A percentile compares a stretch with the other conserved stretches of the same genome.
Conservation (phyloP, 805 yeast species). For the Saccharomycopsis lassenensis region DNA sequence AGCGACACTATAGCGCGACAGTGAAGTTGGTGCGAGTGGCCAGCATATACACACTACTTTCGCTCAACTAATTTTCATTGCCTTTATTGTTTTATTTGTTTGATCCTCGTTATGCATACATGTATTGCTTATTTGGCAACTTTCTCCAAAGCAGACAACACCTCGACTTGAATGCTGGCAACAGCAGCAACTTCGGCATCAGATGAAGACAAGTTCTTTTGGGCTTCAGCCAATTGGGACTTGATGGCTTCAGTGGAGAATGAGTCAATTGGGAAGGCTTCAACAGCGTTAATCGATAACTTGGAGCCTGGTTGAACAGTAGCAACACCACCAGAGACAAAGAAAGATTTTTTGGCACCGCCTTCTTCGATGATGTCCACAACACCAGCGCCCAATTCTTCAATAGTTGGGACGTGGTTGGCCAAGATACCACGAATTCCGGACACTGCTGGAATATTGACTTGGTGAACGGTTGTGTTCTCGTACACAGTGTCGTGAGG, state of each 20-base stretch:
- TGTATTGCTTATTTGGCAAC: constrained; percentile 71
- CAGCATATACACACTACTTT: too few species aligned
- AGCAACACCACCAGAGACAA: constrained; percentile 94
- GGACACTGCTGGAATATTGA: constrained; percentile 88
- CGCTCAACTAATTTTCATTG: too few species aligned
- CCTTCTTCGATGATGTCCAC: constrained; percentile 80
- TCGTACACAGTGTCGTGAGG: constrained; percentile 69
- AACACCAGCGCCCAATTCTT: constrained; percentile 92
- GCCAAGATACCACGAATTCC: constrained; percentile 97
- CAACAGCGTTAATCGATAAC: constrained; percentile 84
- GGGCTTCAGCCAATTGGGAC: constrained; percentile 82
- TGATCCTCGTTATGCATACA: too few species aligned
- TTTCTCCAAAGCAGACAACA: constrained; percentile 84
- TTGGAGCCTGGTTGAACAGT: constrained; percentile 91
- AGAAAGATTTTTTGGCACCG: constrained; percentile 66
- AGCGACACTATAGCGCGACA: too few species aligned
- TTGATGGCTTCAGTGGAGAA: constrained; percentile 74
- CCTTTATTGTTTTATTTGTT: too few species aligned
- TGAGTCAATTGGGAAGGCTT: constrained; percentile 86
- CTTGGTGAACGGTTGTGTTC: constrained; percentile 48
- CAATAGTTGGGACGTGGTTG: constrained; percentile 94
- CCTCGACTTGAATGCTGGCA: constrained; percentile 93
- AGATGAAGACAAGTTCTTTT: constrained; percentile 73
- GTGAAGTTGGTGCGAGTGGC: too few species aligned
- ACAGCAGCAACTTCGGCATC: constrained; percentile 88